phyloP scores from a whole-genome alignment of 768 basidiomycete genomes.

The Pilatotrama ljubarskyi region DNA sequence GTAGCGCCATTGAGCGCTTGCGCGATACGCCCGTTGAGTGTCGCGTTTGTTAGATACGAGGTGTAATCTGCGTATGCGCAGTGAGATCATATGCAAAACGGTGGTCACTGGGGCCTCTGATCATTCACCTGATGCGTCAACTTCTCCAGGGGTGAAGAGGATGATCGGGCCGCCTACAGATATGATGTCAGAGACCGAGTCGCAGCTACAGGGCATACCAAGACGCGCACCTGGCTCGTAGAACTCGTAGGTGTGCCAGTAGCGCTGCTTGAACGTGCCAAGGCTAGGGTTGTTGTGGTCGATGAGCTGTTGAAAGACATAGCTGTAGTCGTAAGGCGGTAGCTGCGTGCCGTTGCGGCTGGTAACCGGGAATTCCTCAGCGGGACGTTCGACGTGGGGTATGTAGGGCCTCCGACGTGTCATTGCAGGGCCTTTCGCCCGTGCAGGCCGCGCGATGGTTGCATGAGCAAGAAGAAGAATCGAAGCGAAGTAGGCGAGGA shows the following conservation, averaged over 20 bases:
- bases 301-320: conserved; percentile 52
- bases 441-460: background rate
- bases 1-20: conserved; percentile 65
- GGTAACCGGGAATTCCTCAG: conserved; percentile 7
- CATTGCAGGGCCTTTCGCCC: background rate
- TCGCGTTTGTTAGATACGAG: conserved; percentile 59
- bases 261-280: conserved; percentile 73
- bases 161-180: conserved; percentile 55
- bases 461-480: background rate
- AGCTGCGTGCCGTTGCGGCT: conserved; percentile 24
- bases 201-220: no score
- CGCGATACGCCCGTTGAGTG: conserved; percentile 62
- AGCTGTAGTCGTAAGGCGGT: conserved; percentile 36
- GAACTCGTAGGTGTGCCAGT: conserved; percentile 67
- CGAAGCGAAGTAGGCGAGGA: background rate
- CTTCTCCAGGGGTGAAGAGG: conserved; percentile 67
- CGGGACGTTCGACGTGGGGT: background rate
- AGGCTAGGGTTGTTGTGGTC: conserved; percentile 51
- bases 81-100: background rate
- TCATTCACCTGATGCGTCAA: conserved; percentile 48
- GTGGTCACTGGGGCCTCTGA: background rate
- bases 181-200: background rate
- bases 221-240: conserved; percentile 47
- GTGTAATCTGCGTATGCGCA: conserved; percentile 24
- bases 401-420: conserved; percentile 1